These are phyloP conservation scores for Corinectria fuckeliana DNA, from an alignment of 2,329 filamentous ascomycete genomes.

Conservation along the genomic window DNA sequence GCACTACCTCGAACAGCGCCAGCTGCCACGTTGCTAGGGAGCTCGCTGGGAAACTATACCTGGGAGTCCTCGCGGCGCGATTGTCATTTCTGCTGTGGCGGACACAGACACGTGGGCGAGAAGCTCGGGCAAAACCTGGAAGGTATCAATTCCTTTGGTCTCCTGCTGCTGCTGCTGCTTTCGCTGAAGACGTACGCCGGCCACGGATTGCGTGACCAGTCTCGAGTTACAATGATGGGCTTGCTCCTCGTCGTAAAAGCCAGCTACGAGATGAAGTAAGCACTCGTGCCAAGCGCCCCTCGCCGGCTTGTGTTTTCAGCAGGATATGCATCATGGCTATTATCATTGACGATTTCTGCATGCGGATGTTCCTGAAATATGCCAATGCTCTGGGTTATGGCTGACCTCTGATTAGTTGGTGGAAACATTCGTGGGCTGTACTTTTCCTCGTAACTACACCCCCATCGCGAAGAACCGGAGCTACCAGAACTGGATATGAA, in stretches of 20 bases:
- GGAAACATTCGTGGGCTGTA: conserved; percentile 43
- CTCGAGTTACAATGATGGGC: conserved; percentile 50
- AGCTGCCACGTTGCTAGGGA: conserved; percentile 40
- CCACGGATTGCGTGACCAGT: conserved; percentile 48
- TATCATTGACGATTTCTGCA: conserved; percentile 40
- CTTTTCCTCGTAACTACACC: conserved; percentile 43
- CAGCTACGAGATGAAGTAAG: conserved; percentile 52
- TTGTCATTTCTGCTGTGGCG: conserved; percentile 21
- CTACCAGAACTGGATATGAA: conserved; percentile 45
- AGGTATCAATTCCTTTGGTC: conserved; percentile 45
- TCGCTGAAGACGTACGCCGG: conserved; percentile 56
- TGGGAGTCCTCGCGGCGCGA: conserved; percentile 26
- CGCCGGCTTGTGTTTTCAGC: conserved; percentile 38
- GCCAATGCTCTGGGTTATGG: not conserved
- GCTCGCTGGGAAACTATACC: conserved; percentile 21
- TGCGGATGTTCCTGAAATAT: conserved; percentile 20
- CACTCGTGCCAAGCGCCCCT: conserved; percentile 33
- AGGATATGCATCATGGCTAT: conserved; percentile 42
- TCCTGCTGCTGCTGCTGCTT: conserved; percentile 68
- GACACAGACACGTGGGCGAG: conserved; percentile 27
- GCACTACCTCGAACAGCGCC: conserved; percentile 43
- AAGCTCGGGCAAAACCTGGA: conserved; percentile 49
- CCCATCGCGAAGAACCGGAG: conserved; percentile 43
- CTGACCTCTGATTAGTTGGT: conserved; percentile 30
- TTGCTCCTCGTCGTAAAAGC: conserved; percentile 50